Evolutionary conservation across 352 stramenopile genomes (phyloP), one percentile per base, ranked within the genome.

Genomic region (Globisporangium parvum): DNA sequence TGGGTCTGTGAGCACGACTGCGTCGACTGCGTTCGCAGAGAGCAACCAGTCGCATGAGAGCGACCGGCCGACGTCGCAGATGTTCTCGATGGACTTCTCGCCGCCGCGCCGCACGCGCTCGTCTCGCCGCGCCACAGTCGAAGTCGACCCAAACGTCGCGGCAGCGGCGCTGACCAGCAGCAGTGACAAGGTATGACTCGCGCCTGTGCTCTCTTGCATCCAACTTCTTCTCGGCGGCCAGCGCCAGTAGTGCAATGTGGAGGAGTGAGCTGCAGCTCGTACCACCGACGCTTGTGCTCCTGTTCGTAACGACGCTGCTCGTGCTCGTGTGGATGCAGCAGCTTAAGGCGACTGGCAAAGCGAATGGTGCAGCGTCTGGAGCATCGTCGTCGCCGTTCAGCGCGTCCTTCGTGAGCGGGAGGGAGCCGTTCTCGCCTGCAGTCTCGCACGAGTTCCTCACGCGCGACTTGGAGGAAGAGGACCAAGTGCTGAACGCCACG

Each of bases 401-500:
- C 37, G 63, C 56, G 15, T 71, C 70, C 26, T 66, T 61, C 26
- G 47, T 52, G 47, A 55, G 49, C 14, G 53, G 56, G 31, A 73
- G 56, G 21, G 62, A 75, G 33, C 58, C 51, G 40, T 74, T 64
- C 41, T 77, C 69, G 15, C 50, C 70, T 4, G 47, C 66, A 10
- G 55, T 60, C n/a, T 84, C 71, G 3, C 74, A 79, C 46, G 55
- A 81, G 37, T 91, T 89, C 60, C 54, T 91, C 0, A 70, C 71
- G 31, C 80, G 77, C 41, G 73, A 87, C 33, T 58, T 80, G 2
- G 69, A 84, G 49, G 71, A 88, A 40, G 77, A 88, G 47, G 75
- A 89, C 52, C 66, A 67, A 26, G 72, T 69, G n/a, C 64, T 77
- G 24, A 69, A 66, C 2, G 66, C 72, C 50, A 85, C 84, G 61